Evolutionary conservation across 2,329 filamentous ascomycete species (phyloP), one percentile per base, ranked within the genome.

Genomic region (Fonsecaea monophora): DNA sequence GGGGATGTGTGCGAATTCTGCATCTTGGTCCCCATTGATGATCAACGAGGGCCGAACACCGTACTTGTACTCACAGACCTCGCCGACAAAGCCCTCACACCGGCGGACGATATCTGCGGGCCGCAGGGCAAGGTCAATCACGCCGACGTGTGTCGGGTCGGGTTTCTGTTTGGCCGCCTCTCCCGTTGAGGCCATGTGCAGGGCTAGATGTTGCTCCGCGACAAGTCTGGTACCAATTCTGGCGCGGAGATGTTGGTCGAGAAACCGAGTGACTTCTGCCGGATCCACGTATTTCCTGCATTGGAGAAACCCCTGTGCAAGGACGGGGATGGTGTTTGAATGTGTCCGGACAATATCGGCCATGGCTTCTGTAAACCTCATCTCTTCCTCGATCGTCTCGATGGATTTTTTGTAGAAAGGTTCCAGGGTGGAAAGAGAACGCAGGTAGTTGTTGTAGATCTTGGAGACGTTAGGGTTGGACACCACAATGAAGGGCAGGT

Each of bases 41-140:
- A 89, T 81, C 74, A 97, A 85, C 1, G 85, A 86, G 0, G 95
- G 95, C 0, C 95, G 87, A 1, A 96, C 88, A 60, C 95, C 95
- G 75, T 99, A 99, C 69, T 95, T 94, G 40, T 97, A 85, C 82
- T 98, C 95, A 81, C 94, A 98, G 68, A 98, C 97, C 75, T 98
- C 95, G 45, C 92, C 92, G 0, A 99, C 95, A 68, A 95, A 96
- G 66, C 90, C 89, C 60, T 94, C 94, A 79, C 94, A 98, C 6
- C 87, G 86, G 72, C 94, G 89, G 53, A 98, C 87, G 50, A 94
- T 92, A 54, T 87, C 85, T 0, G 92, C 91, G 0, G 95, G 95
- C 40, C 89, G 89, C 9, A 99, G 83, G 2, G 89, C 89, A 0
- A 95, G 97, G 79, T 99, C 94, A 69, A 99, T 98, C 25, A 97